Conservation (phyloP, 2,329 filamentous ascomycete genomes). For the Cladobotryum mycophilum region DNA sequence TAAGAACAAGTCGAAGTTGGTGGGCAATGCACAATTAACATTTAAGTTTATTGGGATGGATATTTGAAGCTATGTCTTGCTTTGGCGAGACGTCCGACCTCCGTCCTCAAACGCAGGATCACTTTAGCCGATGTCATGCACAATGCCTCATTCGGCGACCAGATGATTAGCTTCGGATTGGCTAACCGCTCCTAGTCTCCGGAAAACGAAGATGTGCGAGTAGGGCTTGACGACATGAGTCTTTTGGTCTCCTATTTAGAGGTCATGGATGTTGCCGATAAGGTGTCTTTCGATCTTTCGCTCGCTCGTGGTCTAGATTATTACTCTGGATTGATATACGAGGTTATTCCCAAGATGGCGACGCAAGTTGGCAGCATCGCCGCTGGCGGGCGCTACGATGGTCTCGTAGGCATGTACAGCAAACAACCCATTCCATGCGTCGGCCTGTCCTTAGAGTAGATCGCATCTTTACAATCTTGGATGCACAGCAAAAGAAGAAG, state of each 20-base stretch:
- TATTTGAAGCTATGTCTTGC: no score
- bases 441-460: conserved; percentile 81
- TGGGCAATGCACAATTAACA: no score
- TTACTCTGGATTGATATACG: conserved; percentile 86
- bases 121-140: no score
- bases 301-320: conserved; percentile 89
- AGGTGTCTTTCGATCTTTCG: conserved; percentile 82
- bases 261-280: conserved; percentile 64
- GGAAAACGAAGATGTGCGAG: conserved; percentile 68
- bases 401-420: conserved; percentile 90
- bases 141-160: no score
- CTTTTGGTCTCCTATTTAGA: conserved; percentile 77
- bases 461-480: conserved; percentile 88
- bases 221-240: conserved; percentile 74
- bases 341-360: conserved; percentile 77
- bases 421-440: conserved; percentile 66
- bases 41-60: no score
- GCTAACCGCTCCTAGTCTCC: no score
- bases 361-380: conserved; percentile 83
- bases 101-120: no score
- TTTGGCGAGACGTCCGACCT: no score
- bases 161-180: no score
- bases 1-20: no score
- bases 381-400: conserved; percentile 86
- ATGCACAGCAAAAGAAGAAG: conserved; percentile 40